phyloP scores from a whole-genome alignment of 1,284 basidiomycete species.

The Tylopilus orsonianus region DNA sequence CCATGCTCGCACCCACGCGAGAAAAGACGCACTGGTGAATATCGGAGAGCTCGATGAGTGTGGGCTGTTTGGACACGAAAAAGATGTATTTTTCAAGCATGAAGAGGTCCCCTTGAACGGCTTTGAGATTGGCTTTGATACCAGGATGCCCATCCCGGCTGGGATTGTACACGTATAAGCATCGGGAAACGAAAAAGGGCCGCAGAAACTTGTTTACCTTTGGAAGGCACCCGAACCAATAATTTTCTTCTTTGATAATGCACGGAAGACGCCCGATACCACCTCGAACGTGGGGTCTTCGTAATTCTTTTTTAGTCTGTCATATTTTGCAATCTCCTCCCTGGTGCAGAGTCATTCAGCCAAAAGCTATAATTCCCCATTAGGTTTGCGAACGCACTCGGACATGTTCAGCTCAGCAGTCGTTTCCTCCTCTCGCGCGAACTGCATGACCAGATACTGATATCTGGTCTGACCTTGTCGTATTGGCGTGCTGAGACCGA shows the following conservation, averaged over 20 bases:
- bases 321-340: conserved; percentile 73
- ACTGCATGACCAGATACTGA: conserved; percentile 97
- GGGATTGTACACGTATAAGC: conserved; percentile 1
- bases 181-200: background rate
- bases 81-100: conserved; percentile 97
- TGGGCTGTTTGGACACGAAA: conserved; percentile 97
- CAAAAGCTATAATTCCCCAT: background rate
- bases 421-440: conserved; percentile 95
- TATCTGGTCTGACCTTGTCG: conserved; percentile 98
- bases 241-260: conserved; percentile 89
- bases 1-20: conserved; percentile 88
- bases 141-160: conserved; percentile 77
- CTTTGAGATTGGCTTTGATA: conserved; percentile 97
- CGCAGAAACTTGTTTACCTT: conserved; percentile 49
- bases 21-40: conserved; percentile 93
- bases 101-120: conserved; percentile 95
- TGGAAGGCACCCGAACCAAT: conserved; percentile 83
- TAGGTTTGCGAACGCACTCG: conserved; percentile 58
- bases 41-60: conserved; percentile 88
- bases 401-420: conserved; percentile 93
- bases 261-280: conserved; percentile 92
- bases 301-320: conserved; percentile 87
- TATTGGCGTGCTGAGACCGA: conserved; percentile 90
- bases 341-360: conserved; percentile 37
- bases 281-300: conserved; percentile 95